These are phyloP conservation scores for Pichia sp. DNA, from an alignment of 1,139 yeast species.

Conservation along the genomic window DNA sequence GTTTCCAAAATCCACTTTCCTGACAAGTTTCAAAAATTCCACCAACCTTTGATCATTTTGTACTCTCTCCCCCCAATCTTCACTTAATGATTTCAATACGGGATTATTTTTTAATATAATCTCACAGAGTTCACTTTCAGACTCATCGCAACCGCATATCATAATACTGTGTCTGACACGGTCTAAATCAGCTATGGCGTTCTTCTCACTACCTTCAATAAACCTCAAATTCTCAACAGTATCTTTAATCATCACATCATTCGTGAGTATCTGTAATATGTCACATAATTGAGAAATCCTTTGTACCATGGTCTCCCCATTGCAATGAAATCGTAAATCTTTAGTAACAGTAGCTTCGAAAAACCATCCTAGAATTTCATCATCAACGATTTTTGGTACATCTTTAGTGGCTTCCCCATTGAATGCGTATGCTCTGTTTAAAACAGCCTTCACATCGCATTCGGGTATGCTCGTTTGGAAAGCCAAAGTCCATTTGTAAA, in stretches of 20 bases:
- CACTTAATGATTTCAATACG: background rate
- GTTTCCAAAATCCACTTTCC: background rate
- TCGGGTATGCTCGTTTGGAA: background rate
- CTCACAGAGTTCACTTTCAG: background rate
- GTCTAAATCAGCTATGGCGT: background rate
- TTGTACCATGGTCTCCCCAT: too few species aligned
- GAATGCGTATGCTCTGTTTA: background rate
- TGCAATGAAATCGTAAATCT: background rate
- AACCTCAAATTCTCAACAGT: background rate
- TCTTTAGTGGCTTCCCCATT: too few species aligned
- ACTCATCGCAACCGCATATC: background rate
- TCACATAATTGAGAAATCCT: background rate
- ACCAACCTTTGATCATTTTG: background rate
- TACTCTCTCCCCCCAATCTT: background rate
- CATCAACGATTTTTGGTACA: too few species aligned
- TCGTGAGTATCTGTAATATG: background rate
- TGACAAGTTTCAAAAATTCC: background rate
- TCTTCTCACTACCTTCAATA: background rate
- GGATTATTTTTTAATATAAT: background rate
- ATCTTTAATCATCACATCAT: background rate
- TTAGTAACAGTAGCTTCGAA: background rate
- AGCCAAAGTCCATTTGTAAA: background rate
- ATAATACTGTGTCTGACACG: background rate
- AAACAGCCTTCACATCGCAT: background rate
- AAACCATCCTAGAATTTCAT: background rate